These are phyloP conservation scores for Aspergillus cavernicola DNA, from an alignment of 495 filamentous ascomycete genomes.

Conservation along the genomic window DNA sequence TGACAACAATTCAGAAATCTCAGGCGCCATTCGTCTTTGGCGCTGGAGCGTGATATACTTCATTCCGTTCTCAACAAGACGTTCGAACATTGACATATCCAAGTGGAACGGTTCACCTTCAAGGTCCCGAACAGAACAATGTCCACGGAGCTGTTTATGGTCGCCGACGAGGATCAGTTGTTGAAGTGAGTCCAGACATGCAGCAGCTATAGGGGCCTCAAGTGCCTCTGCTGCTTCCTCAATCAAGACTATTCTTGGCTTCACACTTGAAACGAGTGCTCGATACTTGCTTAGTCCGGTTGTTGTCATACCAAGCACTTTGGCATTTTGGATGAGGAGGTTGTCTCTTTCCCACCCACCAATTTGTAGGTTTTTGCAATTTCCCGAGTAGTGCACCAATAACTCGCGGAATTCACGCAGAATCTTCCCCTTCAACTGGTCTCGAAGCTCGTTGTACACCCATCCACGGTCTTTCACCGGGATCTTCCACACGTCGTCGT, in stretches of 20 bases:
- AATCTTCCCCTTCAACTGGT: slow-evolving; percentile 40
- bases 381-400: slow-evolving; percentile 39
- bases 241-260: slow-evolving; percentile 63
- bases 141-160: slow-evolving; percentile 68
- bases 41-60: slow-evolving; percentile 55
- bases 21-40: slow-evolving; percentile 72
- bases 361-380: slow-evolving; percentile 40
- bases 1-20: slow-evolving; percentile 58
- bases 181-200: slow-evolving; percentile 63
- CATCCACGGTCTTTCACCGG: slow-evolving; percentile 47
- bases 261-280: slow-evolving; percentile 62
- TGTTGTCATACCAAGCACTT: slow-evolving; percentile 69
- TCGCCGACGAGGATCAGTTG: slow-evolving; percentile 76
- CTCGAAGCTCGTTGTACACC: slow-evolving; percentile 56
- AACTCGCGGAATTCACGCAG: slow-evolving; percentile 38
- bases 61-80: slow-evolving; percentile 67
- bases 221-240: slow-evolving; percentile 76
- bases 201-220: slow-evolving; percentile 61
- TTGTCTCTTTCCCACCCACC: slow-evolving; percentile 55
- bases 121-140: slow-evolving; percentile 52
- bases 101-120: slow-evolving; percentile 56
- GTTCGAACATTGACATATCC: slow-evolving; percentile 71
- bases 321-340: slow-evolving; percentile 46
- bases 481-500: slow-evolving; percentile 56
- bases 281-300: slow-evolving; percentile 90